Evolutionary conservation across 257 asterid genomes (phyloP).

Genomic region (Solanum virginianum): DNA sequence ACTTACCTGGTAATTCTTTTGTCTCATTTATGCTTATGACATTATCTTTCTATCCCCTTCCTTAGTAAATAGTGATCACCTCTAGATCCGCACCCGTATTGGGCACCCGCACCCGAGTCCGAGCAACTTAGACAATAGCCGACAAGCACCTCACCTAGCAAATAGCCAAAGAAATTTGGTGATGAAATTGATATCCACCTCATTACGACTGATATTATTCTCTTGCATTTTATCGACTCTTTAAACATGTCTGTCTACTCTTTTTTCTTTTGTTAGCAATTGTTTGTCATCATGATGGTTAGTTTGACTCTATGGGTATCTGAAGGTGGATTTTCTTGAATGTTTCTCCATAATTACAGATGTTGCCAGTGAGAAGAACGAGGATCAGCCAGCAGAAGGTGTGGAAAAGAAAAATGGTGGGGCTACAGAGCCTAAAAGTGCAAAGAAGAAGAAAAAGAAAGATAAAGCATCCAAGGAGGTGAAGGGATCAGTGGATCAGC

Average conservation of each 20-base stretch:
- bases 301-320: neutral
- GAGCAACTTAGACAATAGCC: no score
- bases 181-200: neutral
- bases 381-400: constrained; percentile 18
- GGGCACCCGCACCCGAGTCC: no score
- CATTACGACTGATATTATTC: neutral
- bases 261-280: neutral
- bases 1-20: constrained; percentile 40
- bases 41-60: neutral
- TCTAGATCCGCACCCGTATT: no score
- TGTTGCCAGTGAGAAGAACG: constrained; percentile 32
- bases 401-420: constrained; percentile 46
- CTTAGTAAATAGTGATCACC: neutral
- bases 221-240: neutral
- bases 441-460: constrained; percentile 93
- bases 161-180: neutral
- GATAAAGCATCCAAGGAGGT: constrained; percentile 61
- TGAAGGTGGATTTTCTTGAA: neutral
- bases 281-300: neutral
- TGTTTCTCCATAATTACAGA: constrained; percentile 9
- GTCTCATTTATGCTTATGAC: neutral
- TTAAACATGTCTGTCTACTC: neutral
- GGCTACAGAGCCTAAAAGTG: constrained; percentile 58
- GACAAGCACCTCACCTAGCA: no score
- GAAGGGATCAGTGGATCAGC: constrained; percentile 46